Conservation (phyloP, 75 land plant genomes). For the Cryptomeria japonica region DNA sequence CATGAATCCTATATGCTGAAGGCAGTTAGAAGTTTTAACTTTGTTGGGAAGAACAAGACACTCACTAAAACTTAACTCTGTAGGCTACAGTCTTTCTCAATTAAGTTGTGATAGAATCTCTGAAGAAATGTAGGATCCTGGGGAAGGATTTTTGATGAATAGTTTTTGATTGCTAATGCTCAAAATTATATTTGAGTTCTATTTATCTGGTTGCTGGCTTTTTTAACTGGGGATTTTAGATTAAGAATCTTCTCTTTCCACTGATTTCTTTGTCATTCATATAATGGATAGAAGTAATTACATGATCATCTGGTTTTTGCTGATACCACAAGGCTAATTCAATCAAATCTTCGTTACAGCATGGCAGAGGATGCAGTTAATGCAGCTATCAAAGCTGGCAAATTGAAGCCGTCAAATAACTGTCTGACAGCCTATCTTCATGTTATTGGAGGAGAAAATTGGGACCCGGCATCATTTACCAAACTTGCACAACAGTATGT, state of each 20-base stretch:
- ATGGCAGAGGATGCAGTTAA: constrained; percentile 99
- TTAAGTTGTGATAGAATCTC: neutral
- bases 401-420: constrained; percentile 50
- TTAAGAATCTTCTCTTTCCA: neutral
- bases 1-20: neutral
- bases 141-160: neutral
- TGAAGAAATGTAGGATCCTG: neutral
- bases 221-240: neutral
- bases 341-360: constrained; percentile 37
- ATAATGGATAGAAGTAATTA: neutral
- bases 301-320: neutral
- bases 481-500: constrained; percentile 80
- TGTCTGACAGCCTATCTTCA: constrained; percentile 66
- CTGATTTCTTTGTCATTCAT: neutral
- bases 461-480: constrained; percentile 82
- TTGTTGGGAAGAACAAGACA: neutral
- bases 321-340: neutral
- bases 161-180: neutral
- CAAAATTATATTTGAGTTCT: neutral
- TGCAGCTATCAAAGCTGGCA: constrained; percentile 81
- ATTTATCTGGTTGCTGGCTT: neutral
- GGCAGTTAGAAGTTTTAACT: neutral
- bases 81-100: neutral
- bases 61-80: neutral
- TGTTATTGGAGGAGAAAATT: constrained; percentile 76